Evolutionary conservation across 345 rosid species (phyloP), one percentile per base, ranked within the genome.

Genomic region (Isatis tinctoria): DNA sequence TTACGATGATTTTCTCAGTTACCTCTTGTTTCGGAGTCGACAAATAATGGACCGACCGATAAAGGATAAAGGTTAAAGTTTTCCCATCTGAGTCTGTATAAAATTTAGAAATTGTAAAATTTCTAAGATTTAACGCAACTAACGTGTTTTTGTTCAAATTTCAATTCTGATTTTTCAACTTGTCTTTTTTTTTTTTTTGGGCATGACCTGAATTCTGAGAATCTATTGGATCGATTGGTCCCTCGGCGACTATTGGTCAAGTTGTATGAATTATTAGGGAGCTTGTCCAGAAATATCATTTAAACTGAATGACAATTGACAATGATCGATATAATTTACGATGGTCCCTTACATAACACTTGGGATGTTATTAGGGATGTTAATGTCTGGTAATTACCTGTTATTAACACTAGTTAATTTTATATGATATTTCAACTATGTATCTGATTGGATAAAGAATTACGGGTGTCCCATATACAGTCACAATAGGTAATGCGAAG

Each of bases 11-110:
- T 58, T 70, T 71, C 65, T 63, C 18, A 20, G 3, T 70, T 57
- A 57, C 67, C 52, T 63, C 66, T 57, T 64, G 67, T 65, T 48
- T 65, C 35, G 37, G 61, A 64, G 68, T 77, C 33, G 47, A 65
- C 56, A 72, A 71, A 71, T 72, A 72, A 77, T 60, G 69, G 59
- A 77, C 77, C 77, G 68, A 77, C 51, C 64, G 73, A 65, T 54
- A 69, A 77, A 68, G 80, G 75, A 64, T 59, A 47, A 57, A 71
- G 52, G 72, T 65, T 32, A 58, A 54, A 64, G 54, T 43, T 64
- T 17, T 64, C 72, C 76, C 60, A 56, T 44, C 37, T 18, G 72
- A 71, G 28, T 70, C 22, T 76, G 72, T 70, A 28, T 8, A 69
- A 61, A 69, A 43, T n/a, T 58, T 36, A 69, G 60, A 76, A 69